Evolutionary conservation across 345 rosid species (phyloP).

Genomic region (Lenwebbia sp.): DNA sequence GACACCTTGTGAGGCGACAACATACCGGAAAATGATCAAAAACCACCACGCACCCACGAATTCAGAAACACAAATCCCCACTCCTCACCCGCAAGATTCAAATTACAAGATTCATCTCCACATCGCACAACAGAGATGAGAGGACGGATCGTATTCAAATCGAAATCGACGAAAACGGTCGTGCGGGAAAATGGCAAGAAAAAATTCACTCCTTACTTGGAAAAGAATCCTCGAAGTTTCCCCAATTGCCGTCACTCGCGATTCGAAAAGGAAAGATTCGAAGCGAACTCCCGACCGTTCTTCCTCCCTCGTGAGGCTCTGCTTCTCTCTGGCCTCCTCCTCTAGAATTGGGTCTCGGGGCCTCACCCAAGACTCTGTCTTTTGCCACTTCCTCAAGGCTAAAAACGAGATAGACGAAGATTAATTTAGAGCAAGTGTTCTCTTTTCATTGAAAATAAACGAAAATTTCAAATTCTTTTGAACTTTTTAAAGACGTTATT

Average conservation of each 20-base stretch:
- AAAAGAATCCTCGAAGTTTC: background rate
- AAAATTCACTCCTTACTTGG: background rate
- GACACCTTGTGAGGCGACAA: background rate
- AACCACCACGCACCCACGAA: background rate
- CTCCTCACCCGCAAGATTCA: background rate
- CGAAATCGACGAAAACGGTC: background rate
- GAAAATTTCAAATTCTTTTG: background rate
- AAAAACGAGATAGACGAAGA: background rate
- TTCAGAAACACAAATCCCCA: background rate
- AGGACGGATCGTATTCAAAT: background rate
- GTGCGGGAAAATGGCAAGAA: background rate
- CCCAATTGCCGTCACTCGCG: background rate
- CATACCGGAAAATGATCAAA: background rate
- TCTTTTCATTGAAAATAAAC: background rate
- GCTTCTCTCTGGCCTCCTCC: background rate
- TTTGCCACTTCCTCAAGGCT: background rate
- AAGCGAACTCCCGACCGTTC: background rate
- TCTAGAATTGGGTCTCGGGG: background rate
- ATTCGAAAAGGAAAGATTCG: background rate
- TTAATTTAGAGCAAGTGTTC: background rate
- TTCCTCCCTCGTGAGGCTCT: background rate
- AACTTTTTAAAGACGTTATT: background rate
- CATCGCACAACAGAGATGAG: background rate
- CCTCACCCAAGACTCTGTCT: background rate
- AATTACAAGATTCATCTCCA: background rate